phyloP scores from a whole-genome alignment of 805 yeast species.

The Blastobotrys terrestris region DNA sequence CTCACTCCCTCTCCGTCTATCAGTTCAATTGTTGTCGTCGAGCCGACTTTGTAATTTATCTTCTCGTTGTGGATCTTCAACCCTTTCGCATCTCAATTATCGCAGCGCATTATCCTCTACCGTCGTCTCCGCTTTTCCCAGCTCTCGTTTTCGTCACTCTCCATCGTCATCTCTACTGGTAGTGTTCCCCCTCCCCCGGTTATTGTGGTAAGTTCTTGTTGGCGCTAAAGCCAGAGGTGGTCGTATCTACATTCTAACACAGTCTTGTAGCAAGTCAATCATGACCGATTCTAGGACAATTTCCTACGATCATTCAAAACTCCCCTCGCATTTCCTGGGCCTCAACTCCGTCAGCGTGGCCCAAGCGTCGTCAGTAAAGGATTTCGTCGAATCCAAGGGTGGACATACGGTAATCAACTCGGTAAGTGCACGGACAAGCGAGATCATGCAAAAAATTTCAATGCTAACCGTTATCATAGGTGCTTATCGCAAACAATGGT shows the following conservation, averaged over 20 bases:
- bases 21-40: not conserved
- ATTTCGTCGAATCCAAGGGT: slow-evolving; percentile 74
- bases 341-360: slow-evolving; percentile 71
- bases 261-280: not conserved
- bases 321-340: slow-evolving; percentile 78
- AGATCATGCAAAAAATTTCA: not conserved
- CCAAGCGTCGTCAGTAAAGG: slow-evolving; percentile 64
- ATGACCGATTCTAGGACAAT: not conserved
- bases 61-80: not conserved
- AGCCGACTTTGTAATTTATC: not conserved
- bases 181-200: not conserved
- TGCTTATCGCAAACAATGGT: slow-evolving; percentile 96
- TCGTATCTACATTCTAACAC: not conserved
- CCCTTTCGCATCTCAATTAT: not conserved
- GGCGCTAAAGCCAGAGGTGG: too few species aligned
- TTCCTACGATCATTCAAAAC: slow-evolving; percentile 24
- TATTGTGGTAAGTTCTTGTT: not conserved
- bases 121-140: not conserved
- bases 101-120: not conserved
- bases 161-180: not conserved
- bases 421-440: slow-evolving; percentile 19
- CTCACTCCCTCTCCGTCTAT: too few species aligned
- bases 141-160: not conserved
- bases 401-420: slow-evolving; percentile 94
- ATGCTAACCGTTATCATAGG: slow-evolving; percentile 27